These are phyloP conservation scores for Penicillium psychrofluorescens DNA, from an alignment of 495 filamentous ascomycete species.

Conservation along the genomic window DNA sequence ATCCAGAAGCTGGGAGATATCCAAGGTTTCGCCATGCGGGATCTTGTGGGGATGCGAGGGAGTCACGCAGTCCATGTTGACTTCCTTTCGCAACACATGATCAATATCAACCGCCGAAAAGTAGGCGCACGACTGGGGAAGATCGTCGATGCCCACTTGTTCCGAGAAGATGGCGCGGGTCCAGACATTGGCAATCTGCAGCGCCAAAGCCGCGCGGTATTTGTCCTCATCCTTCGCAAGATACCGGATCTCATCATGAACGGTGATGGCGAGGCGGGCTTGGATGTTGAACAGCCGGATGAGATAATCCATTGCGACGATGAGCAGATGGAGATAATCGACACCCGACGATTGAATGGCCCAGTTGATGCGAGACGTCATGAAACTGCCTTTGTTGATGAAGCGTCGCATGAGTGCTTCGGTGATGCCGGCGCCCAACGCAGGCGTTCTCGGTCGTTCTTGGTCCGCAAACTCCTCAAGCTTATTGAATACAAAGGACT, in stretches of 20 bases:
- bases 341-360: slow-evolving; percentile 96
- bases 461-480: slow-evolving; percentile 96
- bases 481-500: slow-evolving; percentile 96
- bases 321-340: slow-evolving; percentile 92
- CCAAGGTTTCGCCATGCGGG: slow-evolving; percentile 75
- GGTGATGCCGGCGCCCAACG: slow-evolving; percentile 94
- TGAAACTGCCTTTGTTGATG: slow-evolving; percentile 83
- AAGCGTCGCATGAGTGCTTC: slow-evolving; percentile 85
- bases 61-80: slow-evolving; percentile 94
- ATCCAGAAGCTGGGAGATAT: slow-evolving; percentile 66
- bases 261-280: slow-evolving; percentile 83
- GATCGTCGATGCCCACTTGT: slow-evolving; percentile 91
- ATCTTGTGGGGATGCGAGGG: slow-evolving; percentile 77
- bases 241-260: slow-evolving; percentile 97
- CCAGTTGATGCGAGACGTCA: slow-evolving; percentile 98
- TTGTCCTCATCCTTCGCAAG: slow-evolving; percentile 79
- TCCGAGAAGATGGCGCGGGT: slow-evolving; percentile 94
- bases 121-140: slow-evolving; percentile 89
- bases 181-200: slow-evolving; percentile 94
- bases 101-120: slow-evolving; percentile 96
- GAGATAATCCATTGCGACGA: slow-evolving; percentile 92
- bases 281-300: slow-evolving; percentile 76
- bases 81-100: slow-evolving; percentile 88
- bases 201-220: slow-evolving; percentile 80
- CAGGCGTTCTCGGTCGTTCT: slow-evolving; percentile 82